Evolutionary conservation across 176 grass and related monocot species (phyloP), one percentile per base, ranked within the genome.

Genomic region (Areca catechu): DNA sequence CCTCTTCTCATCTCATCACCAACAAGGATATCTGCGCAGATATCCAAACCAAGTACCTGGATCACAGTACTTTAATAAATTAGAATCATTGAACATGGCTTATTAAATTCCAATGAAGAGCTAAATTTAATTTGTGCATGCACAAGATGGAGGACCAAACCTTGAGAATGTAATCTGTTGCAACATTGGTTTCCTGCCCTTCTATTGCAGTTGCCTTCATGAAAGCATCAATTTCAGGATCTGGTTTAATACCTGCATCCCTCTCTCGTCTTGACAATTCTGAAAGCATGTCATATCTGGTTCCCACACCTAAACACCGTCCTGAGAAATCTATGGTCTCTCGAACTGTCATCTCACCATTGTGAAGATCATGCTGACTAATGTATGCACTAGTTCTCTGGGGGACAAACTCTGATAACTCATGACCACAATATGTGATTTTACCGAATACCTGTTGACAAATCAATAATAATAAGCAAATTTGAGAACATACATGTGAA

Each of bases 1-100:
- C 86, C 86, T 60, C 86, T 77, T 77, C 66, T 77, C 86, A 89
- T 85, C 53, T 80, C 61, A 81, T 75, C 81, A 37, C 86, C 86
- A 58, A 89, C 86, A 68, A 85, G 71, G 63, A 72, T 89, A 67
- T 89, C 74, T 54, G 81, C 73, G 16, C 86, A 89, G 59, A 75
- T 75, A 24, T 85, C 81, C 56, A 89, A 61, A 50, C 86, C 86
- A 59, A 85, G 81, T 2, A 77, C 68, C 85, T 89, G 77, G 48
- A 4, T 29, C 5, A 18, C 37, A 22, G 53, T 3, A 22, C 51
- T 51, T 65, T 20, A 14, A 51, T 20, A 17, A 43, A 43, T 43
- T 43, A 43, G 34, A 43, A 43, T 43, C 10, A 43, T 10, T 1
- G 10, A 12, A 12, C 7, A 43, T 43, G 34, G 2, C 34, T 43